Percentiles rank a stretch among this genome's conserved stretches.
These are phyloP conservation scores for Carex arenaria DNA, from an alignment of 202 grass and related monocot species.

Conservation along the genomic window DNA sequence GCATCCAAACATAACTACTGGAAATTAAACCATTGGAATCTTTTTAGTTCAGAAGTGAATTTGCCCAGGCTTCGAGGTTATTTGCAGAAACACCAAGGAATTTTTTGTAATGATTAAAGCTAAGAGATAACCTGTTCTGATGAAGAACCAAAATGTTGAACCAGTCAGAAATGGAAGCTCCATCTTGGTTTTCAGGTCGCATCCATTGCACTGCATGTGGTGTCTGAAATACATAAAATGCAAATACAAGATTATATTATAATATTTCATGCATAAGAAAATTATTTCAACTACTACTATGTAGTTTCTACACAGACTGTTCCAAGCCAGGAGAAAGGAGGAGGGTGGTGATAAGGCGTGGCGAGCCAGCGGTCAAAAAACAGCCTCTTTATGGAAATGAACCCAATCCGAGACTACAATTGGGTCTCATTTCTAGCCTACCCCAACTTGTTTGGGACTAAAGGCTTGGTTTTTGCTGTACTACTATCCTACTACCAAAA, in stretches of 20 bases:
- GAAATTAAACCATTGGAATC: not conserved
- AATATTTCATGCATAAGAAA: not conserved
- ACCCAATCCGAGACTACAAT: too few species aligned
- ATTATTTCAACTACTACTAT: not conserved
- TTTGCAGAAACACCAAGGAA: not conserved
- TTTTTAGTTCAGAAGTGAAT: not conserved
- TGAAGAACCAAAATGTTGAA: slow-evolving; percentile 98
- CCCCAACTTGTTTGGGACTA: too few species aligned
- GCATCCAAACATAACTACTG: not conserved
- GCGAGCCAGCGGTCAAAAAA: too few species aligned
- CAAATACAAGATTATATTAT: not conserved
- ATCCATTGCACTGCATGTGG: slow-evolving; percentile 96
- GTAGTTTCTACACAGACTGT: too few species aligned
- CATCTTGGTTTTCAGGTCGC: slow-evolving; percentile 80
- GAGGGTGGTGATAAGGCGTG: too few species aligned
- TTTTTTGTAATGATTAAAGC: not conserved
- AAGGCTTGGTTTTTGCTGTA: too few species aligned
- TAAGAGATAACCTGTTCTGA: slow-evolving; percentile 71
- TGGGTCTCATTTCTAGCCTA: too few species aligned
- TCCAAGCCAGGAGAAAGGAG: too few species aligned
- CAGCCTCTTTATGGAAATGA: too few species aligned
- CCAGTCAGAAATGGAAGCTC: slow-evolving; percentile 63
- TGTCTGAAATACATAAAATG: slow-evolving; percentile 44
- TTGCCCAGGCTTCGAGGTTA: not conserved
- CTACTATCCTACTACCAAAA: not conserved